Conservation (phyloP, 345 rosid species). For the Passiflora organensis region DNA sequence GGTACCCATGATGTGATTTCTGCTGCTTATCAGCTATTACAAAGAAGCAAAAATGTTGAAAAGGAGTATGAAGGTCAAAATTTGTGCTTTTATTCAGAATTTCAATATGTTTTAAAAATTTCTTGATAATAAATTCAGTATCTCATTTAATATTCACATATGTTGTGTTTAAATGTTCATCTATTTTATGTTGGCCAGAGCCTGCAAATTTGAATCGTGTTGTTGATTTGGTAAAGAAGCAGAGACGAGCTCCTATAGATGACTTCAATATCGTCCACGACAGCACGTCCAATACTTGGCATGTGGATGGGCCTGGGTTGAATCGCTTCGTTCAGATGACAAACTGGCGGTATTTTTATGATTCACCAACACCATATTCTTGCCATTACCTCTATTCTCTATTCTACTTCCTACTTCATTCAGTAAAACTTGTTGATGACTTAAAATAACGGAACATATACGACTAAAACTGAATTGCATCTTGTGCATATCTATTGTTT, state of each 20-base stretch:
- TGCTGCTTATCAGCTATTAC: slow-evolving; percentile 58
- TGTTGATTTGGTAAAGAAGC: slow-evolving; percentile 63
- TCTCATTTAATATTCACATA: not conserved
- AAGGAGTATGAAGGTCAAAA: slow-evolving; percentile 54
- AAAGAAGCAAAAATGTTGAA: slow-evolving; percentile 43
- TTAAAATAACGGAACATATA: too few species aligned
- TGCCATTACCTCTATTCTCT: slow-evolving; percentile 1
- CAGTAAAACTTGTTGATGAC: too few species aligned
- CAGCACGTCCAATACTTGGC: slow-evolving; percentile 56
- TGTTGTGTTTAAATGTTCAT: slow-evolving; percentile 10
- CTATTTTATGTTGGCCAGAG: slow-evolving; percentile 30
- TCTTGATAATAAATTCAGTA: not conserved
- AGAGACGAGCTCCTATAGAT: slow-evolving; percentile 58
- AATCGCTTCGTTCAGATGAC: slow-evolving; percentile 96
- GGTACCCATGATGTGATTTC: slow-evolving; percentile 71
- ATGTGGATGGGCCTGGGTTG: slow-evolving; percentile 73
- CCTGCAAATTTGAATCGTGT: slow-evolving; percentile 61
- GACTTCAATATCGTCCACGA: slow-evolving; percentile 76
- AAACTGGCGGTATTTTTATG: slow-evolving; percentile 66
- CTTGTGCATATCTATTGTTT: too few species aligned
- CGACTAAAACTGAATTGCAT: too few species aligned
- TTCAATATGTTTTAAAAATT: not conserved
- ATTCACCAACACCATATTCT: not conserved
- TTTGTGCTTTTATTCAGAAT: slow-evolving; percentile 3
- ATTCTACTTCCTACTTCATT: not conserved